Evolutionary conservation across 2,329 filamentous ascomycete species (phyloP).

Genomic region (Xylariaceae sp.): DNA sequence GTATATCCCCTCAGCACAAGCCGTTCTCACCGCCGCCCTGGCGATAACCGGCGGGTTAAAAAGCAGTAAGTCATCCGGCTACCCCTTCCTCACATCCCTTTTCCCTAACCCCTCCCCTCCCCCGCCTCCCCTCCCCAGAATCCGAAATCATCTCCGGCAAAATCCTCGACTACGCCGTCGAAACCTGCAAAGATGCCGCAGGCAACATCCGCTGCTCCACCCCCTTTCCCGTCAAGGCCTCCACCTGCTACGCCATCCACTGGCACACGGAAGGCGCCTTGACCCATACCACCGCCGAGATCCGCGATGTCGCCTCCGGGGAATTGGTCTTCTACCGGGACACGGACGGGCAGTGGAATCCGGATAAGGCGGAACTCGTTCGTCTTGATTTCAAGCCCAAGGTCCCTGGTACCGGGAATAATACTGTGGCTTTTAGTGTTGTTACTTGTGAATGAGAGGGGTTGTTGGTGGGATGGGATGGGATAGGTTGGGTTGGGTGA

Average conservation of each 20-base stretch:
- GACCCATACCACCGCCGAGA: conserved; percentile 32
- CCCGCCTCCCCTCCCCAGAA: conserved; percentile 13
- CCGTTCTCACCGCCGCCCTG: conserved; percentile 27
- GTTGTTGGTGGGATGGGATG: neutral
- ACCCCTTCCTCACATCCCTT: neutral
- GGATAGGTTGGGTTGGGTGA: neutral
- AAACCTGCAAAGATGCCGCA: conserved; percentile 37
- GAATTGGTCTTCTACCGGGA: conserved; percentile 42
- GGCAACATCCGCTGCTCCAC: conserved; percentile 37
- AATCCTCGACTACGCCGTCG: conserved; percentile 38
- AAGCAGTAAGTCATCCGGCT: conserved; percentile 20
- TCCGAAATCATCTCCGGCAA: conserved; percentile 31
- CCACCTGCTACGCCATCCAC: conserved; percentile 37
- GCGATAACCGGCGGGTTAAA: conserved; percentile 23
- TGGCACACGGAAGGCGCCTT: conserved; percentile 38
- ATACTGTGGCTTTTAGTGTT: conserved; percentile 41
- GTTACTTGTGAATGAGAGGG: conserved; percentile 30
- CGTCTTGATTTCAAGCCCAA: conserved; percentile 44
- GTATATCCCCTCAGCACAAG: conserved; percentile 29
- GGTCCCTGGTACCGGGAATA: conserved; percentile 38
- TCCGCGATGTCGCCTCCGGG: conserved; percentile 29
- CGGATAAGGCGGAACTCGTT: conserved; percentile 40
- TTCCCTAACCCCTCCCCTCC: neutral
- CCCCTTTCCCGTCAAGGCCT: conserved; percentile 36
- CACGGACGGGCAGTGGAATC: conserved; percentile 41